Percentiles rank a stretch among this genome's conserved stretches.
Evolutionary conservation across 257 asterid species (phyloP).

Genomic region (Knoxia roxburghii): DNA sequence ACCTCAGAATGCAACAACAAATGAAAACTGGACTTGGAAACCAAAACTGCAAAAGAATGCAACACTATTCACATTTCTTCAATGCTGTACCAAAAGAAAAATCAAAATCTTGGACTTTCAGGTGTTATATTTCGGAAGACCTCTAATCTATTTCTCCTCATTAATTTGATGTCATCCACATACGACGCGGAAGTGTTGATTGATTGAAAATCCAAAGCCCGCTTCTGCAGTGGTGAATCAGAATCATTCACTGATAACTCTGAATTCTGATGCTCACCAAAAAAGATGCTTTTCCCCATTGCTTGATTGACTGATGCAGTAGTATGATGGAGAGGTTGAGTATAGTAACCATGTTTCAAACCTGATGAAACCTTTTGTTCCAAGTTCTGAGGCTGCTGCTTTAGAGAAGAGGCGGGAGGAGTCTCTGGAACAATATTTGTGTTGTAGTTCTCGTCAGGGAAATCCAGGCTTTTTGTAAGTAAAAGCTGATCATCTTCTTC

Average conservation of each 20-base stretch:
- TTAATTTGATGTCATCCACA: conserved; percentile 9
- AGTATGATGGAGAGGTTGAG: conserved; percentile 48
- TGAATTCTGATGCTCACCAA: conserved; percentile 22
- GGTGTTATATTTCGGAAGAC: conserved; percentile 52
- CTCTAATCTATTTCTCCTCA: conserved; percentile 43
- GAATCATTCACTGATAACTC: conserved; percentile 2
- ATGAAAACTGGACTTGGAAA: too few species aligned
- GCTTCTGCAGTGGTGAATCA: conserved; percentile 25
- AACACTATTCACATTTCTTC: not conserved
- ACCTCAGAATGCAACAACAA: too few species aligned
- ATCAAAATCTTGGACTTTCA: too few species aligned
- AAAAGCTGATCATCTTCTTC: conserved; percentile 50
- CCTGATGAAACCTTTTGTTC: conserved; percentile 23
- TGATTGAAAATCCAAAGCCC: conserved; percentile 31
- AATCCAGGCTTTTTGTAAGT: conserved; percentile 14
- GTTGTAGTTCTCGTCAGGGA: conserved; percentile 45
- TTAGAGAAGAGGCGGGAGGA: conserved; percentile 19
- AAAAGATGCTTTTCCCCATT: conserved; percentile 37
- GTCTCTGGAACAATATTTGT: conserved; percentile 35
- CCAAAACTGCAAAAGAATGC: not conserved
- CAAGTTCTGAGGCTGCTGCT: conserved; percentile 25
- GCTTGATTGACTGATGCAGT: conserved; percentile 8
- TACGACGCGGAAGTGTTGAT: conserved; percentile 11
- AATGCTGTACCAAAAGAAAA: not conserved
- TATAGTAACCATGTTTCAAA: conserved; percentile 43